Percentiles rank a stretch among this genome's conserved stretches.
phyloP scores from a whole-genome alignment of 805 yeast species.

The Monosporozyma unispora region DNA sequence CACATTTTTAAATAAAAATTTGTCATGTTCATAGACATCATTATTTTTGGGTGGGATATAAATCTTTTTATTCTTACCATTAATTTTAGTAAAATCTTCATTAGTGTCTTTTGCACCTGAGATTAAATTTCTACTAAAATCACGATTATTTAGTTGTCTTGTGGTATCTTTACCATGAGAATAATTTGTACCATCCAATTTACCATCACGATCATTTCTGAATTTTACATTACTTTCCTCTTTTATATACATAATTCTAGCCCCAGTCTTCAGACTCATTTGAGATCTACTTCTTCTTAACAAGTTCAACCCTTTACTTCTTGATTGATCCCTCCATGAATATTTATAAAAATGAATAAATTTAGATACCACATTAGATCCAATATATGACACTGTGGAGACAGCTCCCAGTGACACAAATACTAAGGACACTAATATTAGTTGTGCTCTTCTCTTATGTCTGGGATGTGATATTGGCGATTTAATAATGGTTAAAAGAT shows the following conservation, averaged over 20 bases:
- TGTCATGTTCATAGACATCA: constrained; percentile 28
- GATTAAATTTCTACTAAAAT: neutral
- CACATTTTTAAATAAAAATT: constrained; percentile 24
- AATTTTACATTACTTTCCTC: constrained; percentile 12
- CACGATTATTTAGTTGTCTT: neutral
- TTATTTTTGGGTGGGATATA: constrained; percentile 25
- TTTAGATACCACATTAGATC: constrained; percentile 9
- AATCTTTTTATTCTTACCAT: constrained; percentile 17
- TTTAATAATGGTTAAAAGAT: constrained; percentile 15
- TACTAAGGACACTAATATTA: constrained; percentile 16
- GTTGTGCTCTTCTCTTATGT: constrained; percentile 20
- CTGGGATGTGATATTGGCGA: constrained; percentile 16
- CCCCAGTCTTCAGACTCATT: constrained; percentile 23
- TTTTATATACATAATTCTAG: constrained; percentile 26
- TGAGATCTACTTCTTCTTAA: constrained; percentile 26
- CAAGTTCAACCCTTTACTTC: constrained; percentile 1
- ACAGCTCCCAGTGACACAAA: constrained; percentile 13
- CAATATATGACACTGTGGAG: constrained; percentile 15
- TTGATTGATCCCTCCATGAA: constrained; percentile 4
- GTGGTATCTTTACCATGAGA: neutral
- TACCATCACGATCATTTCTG: constrained; percentile 4
- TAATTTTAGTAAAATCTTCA: neutral
- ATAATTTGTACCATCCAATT: too few species aligned
- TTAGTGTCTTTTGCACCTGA: neutral
- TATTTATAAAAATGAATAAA: constrained; percentile 9